Evolutionary conservation across 2,329 filamentous ascomycete species (phyloP).

Genomic region (Sclerotinia nivalis): DNA sequence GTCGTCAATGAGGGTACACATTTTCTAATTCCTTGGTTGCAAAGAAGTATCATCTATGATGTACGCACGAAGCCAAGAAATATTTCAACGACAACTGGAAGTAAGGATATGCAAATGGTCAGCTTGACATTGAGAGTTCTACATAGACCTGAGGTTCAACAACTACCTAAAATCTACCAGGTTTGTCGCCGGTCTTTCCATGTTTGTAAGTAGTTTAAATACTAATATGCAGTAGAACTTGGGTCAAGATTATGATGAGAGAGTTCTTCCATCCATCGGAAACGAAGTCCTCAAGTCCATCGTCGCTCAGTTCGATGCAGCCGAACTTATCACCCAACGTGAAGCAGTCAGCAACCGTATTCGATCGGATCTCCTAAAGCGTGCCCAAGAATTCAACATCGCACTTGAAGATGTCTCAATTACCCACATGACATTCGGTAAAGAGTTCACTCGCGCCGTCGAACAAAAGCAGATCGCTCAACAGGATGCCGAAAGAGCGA

Average conservation of each 20-base stretch:
- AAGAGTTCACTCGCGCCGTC: slow-evolving; percentile 97
- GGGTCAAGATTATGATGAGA: slow-evolving; percentile 96
- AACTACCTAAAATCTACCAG: slow-evolving; percentile 97
- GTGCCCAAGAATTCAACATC: slow-evolving; percentile 97
- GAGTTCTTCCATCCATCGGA: slow-evolving; percentile 95
- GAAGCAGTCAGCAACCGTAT: slow-evolving; percentile 96
- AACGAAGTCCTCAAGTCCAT: slow-evolving; percentile 99
- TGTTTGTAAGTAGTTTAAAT: background rate
- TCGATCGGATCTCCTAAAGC: slow-evolving; percentile 85
- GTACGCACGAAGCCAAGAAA: slow-evolving; percentile 96
- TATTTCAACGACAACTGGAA: slow-evolving; percentile 95
- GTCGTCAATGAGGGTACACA: slow-evolving; percentile 97
- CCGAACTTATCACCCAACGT: slow-evolving; percentile 97
- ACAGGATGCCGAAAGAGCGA: slow-evolving; percentile 94
- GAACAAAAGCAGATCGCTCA: slow-evolving; percentile 99
- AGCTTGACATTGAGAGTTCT: slow-evolving; percentile 94
- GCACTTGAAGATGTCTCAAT: slow-evolving; percentile 98
- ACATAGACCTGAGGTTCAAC: slow-evolving; percentile 89
- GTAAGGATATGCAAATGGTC: slow-evolving; percentile 99
- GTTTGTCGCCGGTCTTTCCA: slow-evolving; percentile 51
- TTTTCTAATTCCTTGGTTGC: slow-evolving; percentile 93
- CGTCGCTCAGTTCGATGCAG: slow-evolving; percentile 97
- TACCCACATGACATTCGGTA: slow-evolving; percentile 99
- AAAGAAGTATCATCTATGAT: slow-evolving; percentile 92
- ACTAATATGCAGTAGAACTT: slow-evolving; percentile 66